Percentiles rank a stretch among this genome's conserved stretches.
These are phyloP conservation scores for Komagataella pseudopastoris DNA, from an alignment of 805 yeast genomes.

Conservation along the genomic window DNA sequence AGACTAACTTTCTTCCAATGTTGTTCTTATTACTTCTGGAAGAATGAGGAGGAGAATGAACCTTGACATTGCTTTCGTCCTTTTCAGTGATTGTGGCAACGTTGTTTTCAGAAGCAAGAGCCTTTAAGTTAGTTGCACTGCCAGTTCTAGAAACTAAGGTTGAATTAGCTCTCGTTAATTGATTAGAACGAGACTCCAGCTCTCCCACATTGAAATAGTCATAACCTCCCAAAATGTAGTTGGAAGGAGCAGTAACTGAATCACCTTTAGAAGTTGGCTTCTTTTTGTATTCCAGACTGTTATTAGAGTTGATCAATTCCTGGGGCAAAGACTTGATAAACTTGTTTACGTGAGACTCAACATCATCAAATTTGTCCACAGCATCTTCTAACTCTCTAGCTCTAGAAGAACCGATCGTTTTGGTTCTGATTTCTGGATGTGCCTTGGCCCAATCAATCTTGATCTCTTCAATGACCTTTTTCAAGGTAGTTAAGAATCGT, in stretches of 20 bases:
- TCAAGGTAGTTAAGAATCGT: constrained; percentile 38
- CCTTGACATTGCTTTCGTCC: background rate
- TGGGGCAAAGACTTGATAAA: constrained; percentile 17
- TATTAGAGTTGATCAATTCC: constrained; percentile 17
- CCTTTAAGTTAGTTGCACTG: constrained; percentile 10
- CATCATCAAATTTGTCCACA: constrained; percentile 1
- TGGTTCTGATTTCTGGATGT: background rate
- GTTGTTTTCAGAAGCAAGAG: background rate
- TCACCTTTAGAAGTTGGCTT: constrained; percentile 3
- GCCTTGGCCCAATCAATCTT: constrained; percentile 19
- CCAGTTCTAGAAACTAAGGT: constrained; percentile 14
- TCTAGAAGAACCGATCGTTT: constrained; percentile 2
- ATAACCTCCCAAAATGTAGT: constrained; percentile 38
- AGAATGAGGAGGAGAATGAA: background rate
- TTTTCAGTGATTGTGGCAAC: background rate
- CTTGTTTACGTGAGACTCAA: constrained; percentile 12
- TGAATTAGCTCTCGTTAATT: constrained; percentile 10
- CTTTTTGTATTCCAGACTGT: constrained; percentile 1
- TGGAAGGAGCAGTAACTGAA: constrained; percentile 8
- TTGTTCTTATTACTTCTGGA: background rate
- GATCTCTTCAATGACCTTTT: constrained; percentile 34
- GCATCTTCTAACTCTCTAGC: constrained; percentile 4
- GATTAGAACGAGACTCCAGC: constrained; percentile 29
- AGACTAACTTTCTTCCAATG: background rate
- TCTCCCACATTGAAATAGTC: constrained; percentile 50